Base-by-base conservation (phyloP, 2,329 filamentous ascomycete species). In the Fusarium sp. region DNA sequence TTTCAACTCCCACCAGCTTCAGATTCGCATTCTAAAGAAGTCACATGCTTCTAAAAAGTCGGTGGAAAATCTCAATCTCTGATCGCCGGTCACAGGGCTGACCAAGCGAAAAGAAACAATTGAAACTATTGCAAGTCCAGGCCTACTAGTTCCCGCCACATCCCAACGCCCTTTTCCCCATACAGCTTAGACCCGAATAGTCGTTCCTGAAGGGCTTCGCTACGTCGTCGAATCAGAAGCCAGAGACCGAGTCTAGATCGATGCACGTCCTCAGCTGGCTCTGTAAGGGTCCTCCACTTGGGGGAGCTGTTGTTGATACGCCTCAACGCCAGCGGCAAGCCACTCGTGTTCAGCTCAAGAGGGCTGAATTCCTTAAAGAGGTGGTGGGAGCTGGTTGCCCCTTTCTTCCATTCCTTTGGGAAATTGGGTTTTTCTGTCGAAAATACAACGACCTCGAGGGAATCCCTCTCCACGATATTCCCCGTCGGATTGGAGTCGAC, bases 271-370 rank as follows among this genome's bases (percentile, higher is more conserved):
- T 63, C 57, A 51, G 53, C 49, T 51, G 20, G 29, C 25, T 34
- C 25, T 50, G 18, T 40, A 31, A 63, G 54, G 59, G 40, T 34
- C 9, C 38, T 53, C 25, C 59, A 31, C 49, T 25, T 57, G 5
- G 29, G 14, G 9, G 31, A 11, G 20, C 20, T n/a, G 31, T 13
- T 50, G 25, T 77, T 93, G 10, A 20, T 16, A 55, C 67, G 70
- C 64, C 65, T 62, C 65, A 42, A 57, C 53, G 53, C 51, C 55
- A 61, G 31, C 49, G 11, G 29, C 14, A 58, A 70, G 70, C 70
- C 70, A 73, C 70, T 49, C 50, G 51, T 38, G 38, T 44, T 69
- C 68, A 73, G 63, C 70, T 63, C 54, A 36, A 54, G 34, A 16
- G 34, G 49, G 11, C 36, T 58, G 25, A 38, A 51, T 18, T 54